Conservation (phyloP, 139 green algal genomes). For the Haematococcus sp. region DNA sequence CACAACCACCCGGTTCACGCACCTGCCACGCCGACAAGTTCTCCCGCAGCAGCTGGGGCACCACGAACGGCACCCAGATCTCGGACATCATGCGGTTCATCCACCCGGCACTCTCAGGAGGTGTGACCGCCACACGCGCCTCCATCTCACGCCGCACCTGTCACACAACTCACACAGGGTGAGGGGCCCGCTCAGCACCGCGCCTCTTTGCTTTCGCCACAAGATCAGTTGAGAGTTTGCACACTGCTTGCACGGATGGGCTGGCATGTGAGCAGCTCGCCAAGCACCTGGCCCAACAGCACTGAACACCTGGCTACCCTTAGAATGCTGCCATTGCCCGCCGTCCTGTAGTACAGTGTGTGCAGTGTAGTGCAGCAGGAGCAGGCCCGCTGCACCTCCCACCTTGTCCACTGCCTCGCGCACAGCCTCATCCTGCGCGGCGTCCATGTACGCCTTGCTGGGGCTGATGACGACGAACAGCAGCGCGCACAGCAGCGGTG, state of each 20-base stretch:
- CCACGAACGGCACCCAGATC: slow-evolving; percentile 37
- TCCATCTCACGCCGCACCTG: slow-evolving; percentile 12
- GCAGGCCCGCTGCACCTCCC: too few species aligned
- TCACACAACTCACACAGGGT: too few species aligned
- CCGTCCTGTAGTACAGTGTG: too few species aligned
- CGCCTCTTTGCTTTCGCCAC: too few species aligned
- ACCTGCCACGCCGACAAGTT: slow-evolving; percentile 46
- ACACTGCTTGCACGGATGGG: too few species aligned
- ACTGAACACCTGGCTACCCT: too few species aligned
- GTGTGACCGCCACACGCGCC: slow-evolving; percentile 22
- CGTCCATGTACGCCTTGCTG: background rate
- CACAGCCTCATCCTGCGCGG: slow-evolving; percentile 13
- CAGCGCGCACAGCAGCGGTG: slow-evolving; percentile 18
- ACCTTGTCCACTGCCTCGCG: slow-evolving; percentile 20
- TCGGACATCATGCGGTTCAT: slow-evolving; percentile 36
- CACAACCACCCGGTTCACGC: background rate
- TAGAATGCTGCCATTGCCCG: too few species aligned
- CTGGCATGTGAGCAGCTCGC: too few species aligned
- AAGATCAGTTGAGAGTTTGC: too few species aligned
- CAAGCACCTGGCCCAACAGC: too few species aligned
- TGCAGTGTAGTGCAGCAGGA: too few species aligned
- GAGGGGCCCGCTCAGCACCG: too few species aligned
- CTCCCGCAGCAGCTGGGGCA: slow-evolving; percentile 39
- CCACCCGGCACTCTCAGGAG: slow-evolving; percentile 38
- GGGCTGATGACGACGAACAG: slow-evolving; percentile 4